Conservation (phyloP, 2,329 filamentous ascomycete species). For the Trichoderma koningiopsis region DNA sequence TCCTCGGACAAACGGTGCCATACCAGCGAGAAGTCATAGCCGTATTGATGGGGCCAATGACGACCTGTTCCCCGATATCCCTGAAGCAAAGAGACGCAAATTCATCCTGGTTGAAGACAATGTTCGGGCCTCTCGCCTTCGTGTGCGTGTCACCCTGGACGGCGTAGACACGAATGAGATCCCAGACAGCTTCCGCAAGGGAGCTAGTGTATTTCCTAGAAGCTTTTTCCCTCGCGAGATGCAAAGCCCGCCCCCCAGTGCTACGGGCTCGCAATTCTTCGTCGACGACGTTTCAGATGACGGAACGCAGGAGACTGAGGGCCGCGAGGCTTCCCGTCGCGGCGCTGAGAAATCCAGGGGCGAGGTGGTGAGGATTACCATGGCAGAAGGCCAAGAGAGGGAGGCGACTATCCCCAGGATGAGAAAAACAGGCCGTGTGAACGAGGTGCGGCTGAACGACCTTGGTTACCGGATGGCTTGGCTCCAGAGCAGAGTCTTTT, state of each 20-base stretch:
- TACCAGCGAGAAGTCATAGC: conserved; percentile 42
- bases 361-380: conserved; percentile 62
- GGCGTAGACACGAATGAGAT: conserved; percentile 94
- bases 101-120: conserved; percentile 95
- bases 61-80: conserved; percentile 82
- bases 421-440: conserved; percentile 67
- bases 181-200: conserved; percentile 90
- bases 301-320: conserved; percentile 54
- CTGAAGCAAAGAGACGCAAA: conserved; percentile 88
- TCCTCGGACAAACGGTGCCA: conserved; percentile 40
- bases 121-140: conserved; percentile 76
- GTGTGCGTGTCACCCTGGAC: conserved; percentile 91
- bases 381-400: conserved; percentile 68
- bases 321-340: conserved; percentile 44
- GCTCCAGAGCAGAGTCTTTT: conserved; percentile 91
- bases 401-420: conserved; percentile 77
- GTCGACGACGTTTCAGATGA: conserved; percentile 64
- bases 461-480: conserved; percentile 94
- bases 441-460: conserved; percentile 90
- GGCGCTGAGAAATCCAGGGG: conserved; percentile 38
- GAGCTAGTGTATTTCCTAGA: conserved; percentile 85
- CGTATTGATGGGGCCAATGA: conserved; percentile 61
- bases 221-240: conserved; percentile 93
- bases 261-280: conserved; percentile 75
- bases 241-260: conserved; percentile 78